phyloP scores from a whole-genome alignment of 768 basidiomycete genomes.

The Heimioporus sp. region DNA sequence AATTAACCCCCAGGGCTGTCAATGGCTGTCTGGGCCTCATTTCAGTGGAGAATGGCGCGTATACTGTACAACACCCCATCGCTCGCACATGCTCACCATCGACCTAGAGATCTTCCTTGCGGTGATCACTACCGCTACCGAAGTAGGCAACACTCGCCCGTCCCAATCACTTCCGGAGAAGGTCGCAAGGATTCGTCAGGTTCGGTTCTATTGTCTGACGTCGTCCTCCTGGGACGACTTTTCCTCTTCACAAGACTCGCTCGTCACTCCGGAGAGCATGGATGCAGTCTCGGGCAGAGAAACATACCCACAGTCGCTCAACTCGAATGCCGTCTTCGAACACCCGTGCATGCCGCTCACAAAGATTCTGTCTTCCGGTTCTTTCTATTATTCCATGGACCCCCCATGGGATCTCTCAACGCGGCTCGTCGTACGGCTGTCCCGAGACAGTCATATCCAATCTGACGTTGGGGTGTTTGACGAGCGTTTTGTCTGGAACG shows the following conservation, averaged over 20 bases:
- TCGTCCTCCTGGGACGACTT: slow-evolving; percentile 84
- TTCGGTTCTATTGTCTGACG: slow-evolving; percentile 85
- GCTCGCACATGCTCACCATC: slow-evolving; percentile 3
- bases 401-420: slow-evolving; percentile 90
- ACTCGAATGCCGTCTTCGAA: slow-evolving; percentile 59
- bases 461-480: slow-evolving; percentile 66
- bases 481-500: slow-evolving; percentile 93
- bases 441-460: slow-evolving; percentile 42
- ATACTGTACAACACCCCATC: background rate
- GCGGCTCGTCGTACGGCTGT: slow-evolving; percentile 67
- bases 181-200: slow-evolving; percentile 82
- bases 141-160: slow-evolving; percentile 69
- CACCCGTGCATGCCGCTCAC: slow-evolving; percentile 89
- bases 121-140: slow-evolving; percentile 71
- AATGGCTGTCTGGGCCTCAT: slow-evolving; percentile 87
- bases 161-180: slow-evolving; percentile 57
- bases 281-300: slow-evolving; percentile 46
- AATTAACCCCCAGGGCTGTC: slow-evolving; percentile 66
- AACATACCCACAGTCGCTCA: slow-evolving; percentile 41
- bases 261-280: slow-evolving; percentile 52
- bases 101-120: slow-evolving; percentile 79
- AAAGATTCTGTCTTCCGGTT: slow-evolving; percentile 88
- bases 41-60: slow-evolving; percentile 64
- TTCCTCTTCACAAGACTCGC: slow-evolving; percentile 48
- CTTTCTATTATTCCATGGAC: slow-evolving; percentile 89